A percentile compares a stretch with the other conserved stretches of the same genome.
phyloP scores from a whole-genome alignment of 768 basidiomycete genomes.

The Pisolithus marmoratus region DNA sequence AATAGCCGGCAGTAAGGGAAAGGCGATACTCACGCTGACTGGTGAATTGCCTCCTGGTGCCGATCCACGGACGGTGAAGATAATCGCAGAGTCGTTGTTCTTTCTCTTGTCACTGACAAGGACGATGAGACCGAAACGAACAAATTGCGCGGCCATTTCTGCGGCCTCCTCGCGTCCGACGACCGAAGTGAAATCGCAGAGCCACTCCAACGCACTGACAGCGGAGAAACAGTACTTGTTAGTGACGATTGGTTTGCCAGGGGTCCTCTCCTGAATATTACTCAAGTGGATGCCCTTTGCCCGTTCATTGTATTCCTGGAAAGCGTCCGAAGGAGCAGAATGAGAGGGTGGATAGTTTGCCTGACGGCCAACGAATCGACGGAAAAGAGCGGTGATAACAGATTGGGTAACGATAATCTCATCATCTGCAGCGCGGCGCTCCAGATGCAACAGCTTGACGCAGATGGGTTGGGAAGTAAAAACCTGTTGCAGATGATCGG shows the following conservation, averaged over 20 bases:
- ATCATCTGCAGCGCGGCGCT: constrained; percentile 87
- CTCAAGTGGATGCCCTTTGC: constrained; percentile 67
- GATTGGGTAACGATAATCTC: constrained; percentile 95
- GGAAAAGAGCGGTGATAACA: constrained; percentile 92
- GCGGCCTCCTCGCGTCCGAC: constrained; percentile 95
- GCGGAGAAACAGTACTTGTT: constrained; percentile 82
- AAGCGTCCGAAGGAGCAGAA: constrained; percentile 48
- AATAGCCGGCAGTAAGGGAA: constrained; percentile 18
- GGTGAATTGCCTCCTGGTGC: constrained; percentile 70
- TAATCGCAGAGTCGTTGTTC: constrained; percentile 88
- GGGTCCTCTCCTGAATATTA: constrained; percentile 61
- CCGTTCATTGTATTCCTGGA: constrained; percentile 73
- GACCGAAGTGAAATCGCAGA: constrained; percentile 94
- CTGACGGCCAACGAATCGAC: constrained; percentile 85
- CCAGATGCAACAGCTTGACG: constrained; percentile 95
- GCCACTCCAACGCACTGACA: constrained; percentile 88
- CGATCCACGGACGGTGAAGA: constrained; percentile 84
- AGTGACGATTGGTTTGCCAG: constrained; percentile 35
- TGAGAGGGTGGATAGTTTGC: constrained; percentile 67
- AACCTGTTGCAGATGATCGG: constrained; percentile 84
- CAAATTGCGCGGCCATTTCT: constrained; percentile 97
- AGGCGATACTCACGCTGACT: constrained; percentile 44
- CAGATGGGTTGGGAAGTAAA: constrained; percentile 93
- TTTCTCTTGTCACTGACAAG: constrained; percentile 90
- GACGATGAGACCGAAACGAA: constrained; percentile 85